These are phyloP conservation scores for Elsinoe fawcettii DNA, from an alignment of 2,329 filamentous ascomycete genomes.

Conservation along the genomic window DNA sequence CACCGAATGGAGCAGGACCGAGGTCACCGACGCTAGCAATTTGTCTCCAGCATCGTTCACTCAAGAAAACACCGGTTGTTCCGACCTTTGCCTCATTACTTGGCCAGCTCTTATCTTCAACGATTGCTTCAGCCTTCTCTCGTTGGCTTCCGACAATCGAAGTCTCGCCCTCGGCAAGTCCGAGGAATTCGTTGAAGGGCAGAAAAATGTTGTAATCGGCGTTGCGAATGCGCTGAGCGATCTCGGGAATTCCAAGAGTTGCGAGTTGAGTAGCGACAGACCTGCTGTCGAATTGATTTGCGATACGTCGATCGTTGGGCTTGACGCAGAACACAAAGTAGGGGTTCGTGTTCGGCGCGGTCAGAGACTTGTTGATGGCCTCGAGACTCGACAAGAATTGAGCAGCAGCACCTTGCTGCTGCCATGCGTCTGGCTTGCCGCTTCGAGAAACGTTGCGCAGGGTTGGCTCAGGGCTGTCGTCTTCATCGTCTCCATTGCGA, in stretches of 20 bases:
- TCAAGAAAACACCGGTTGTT: conserved; percentile 88
- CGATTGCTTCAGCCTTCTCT: conserved; percentile 83
- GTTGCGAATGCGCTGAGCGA: conserved; percentile 83
- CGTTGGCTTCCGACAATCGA: conserved; percentile 84
- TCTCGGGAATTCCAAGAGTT: conserved; percentile 92
- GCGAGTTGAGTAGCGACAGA: conserved; percentile 92
- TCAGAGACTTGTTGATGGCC: conserved; percentile 81
- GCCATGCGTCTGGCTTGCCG: conserved; percentile 32
- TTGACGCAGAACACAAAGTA: conserved; percentile 98
- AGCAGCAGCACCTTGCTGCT: conserved; percentile 79
- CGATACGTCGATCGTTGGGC: conserved; percentile 91
- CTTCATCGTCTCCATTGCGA: conserved; percentile 38
- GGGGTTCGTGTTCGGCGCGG: conserved; percentile 72
- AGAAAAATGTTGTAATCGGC: conserved; percentile 95
- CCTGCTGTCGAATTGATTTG: conserved; percentile 98
- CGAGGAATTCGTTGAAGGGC: conserved; percentile 91
- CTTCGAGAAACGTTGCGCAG: conserved; percentile 30
- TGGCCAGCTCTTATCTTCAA: conserved; percentile 89
- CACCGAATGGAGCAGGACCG: conserved; percentile 44
- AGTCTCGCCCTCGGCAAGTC: conserved; percentile 73
- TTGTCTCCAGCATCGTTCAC: conserved; percentile 91
- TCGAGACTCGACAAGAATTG: conserved; percentile 87
- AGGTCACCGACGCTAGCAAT: conserved; percentile 66
- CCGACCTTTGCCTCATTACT: conserved; percentile 84
- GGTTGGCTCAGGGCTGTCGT: conserved; percentile 35